Evolutionary conservation across 1,284 basidiomycete genomes (phyloP), one percentile per base, ranked within the genome.

Genomic region (Meripilus lineatus): DNA sequence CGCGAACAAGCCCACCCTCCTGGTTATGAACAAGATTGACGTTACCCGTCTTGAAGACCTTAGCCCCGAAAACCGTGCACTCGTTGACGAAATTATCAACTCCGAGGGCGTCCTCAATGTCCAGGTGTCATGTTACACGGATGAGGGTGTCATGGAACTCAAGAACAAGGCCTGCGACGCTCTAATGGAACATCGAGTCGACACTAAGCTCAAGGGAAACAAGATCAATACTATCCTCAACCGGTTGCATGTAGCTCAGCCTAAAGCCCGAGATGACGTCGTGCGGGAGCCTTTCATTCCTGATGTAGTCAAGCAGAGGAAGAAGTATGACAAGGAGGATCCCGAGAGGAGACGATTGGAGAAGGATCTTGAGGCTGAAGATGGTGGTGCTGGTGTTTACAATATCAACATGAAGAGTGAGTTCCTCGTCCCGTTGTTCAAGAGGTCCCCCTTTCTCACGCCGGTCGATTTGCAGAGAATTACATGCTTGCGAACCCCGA

Each of bases 11-110:
- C 94, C 93, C 25, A 88, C 85, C 40, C 61, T 96, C 45, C 81
- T 97, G 28, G 93, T 96, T 52, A 84, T 96, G 66, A 97, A 97
- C 79, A 97, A 97, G 77, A 86, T 92, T 56, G 93, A 97, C 62
- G 84, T 96, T 45, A 84, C 75, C 51, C 83, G 89, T 37, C 77
- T 93, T 5, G 82, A 88, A 40, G 92, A 96, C 58, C 76, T 96
- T 21, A 65, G 76, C 8, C 70, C 81, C 3, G 88, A 90, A 52
- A 80, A 81, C 50, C 84, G 82, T 38, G 74, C 79, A 1, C 76
- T 90, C 47, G 84, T 97, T 20, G 83, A 94, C 47, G 89, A 91
- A 58, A 93, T 97, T 64, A 78, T 91, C 56, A 74, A 79, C 55
- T 62, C 72, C 38, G 83, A 86, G 55, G 77, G 77, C 49, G 82